phyloP scores from a whole-genome alignment of 179 eudicot species.

The Patellifolia procumbens region DNA sequence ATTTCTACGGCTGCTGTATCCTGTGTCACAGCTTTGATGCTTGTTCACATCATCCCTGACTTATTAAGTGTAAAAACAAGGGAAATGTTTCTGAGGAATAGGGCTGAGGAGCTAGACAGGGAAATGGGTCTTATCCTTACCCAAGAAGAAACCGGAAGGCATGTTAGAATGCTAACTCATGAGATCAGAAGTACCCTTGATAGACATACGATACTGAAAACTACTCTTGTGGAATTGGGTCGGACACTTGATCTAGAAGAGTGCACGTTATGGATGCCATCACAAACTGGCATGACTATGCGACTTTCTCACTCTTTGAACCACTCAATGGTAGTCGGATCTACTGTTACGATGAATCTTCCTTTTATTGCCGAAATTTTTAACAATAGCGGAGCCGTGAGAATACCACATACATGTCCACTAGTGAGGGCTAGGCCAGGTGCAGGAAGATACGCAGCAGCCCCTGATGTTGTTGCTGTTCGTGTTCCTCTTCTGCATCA shows the following conservation, averaged over 20 bases:
- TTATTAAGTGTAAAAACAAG: slow-evolving; percentile 68
- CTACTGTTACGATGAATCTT: slow-evolving; percentile 56
- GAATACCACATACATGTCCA: slow-evolving; percentile 60
- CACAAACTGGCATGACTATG: slow-evolving; percentile 57
- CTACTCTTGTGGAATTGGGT: slow-evolving; percentile 77
- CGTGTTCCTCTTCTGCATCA: slow-evolving; percentile 82
- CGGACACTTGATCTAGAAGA: slow-evolving; percentile 70
- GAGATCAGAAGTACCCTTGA: slow-evolving; percentile 82
- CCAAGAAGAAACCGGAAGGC: slow-evolving; percentile 86
- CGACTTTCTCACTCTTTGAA: slow-evolving; percentile 65
- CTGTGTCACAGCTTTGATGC: slow-evolving; percentile 75
- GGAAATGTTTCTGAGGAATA: slow-evolving; percentile 55
- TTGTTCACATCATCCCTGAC: slow-evolving; percentile 83
- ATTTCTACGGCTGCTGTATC: slow-evolving; percentile 77
- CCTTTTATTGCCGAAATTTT: slow-evolving; percentile 60
- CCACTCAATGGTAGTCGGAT: slow-evolving; percentile 54
- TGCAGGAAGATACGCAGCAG: slow-evolving; percentile 49
- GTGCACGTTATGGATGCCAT: slow-evolving; percentile 84
- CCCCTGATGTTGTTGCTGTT: slow-evolving; percentile 76
- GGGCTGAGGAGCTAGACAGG: slow-evolving; percentile 81
- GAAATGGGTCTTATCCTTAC: slow-evolving; percentile 80
- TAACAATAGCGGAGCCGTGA: slow-evolving; percentile 53
- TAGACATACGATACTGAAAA: slow-evolving; percentile 61
- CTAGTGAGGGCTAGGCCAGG: slow-evolving; percentile 52
- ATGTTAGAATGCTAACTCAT: slow-evolving; percentile 81